Evolutionary conservation across 495 filamentous ascomycete genomes (phyloP).

Genomic region (Jackrogersella multiformis): DNA sequence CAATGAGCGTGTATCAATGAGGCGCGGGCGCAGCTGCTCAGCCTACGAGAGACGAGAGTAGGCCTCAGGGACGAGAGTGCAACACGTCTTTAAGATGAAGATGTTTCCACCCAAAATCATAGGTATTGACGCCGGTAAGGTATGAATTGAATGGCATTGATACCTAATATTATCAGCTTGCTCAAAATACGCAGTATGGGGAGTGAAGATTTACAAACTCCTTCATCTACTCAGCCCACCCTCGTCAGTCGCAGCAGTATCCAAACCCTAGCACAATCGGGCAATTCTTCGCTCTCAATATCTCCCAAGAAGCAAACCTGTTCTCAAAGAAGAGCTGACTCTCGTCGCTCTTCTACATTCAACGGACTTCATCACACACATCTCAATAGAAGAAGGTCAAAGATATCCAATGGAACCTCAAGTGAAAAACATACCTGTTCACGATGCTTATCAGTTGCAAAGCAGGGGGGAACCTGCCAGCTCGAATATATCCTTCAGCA

Average conservation of each 20-base stretch:
- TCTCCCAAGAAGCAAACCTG: background rate
- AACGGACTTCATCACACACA: background rate
- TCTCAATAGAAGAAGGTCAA: conserved; percentile 1
- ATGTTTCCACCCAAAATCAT: background rate
- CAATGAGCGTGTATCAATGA: background rate
- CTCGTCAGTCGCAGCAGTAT: conserved; percentile 10
- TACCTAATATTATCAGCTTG: background rate
- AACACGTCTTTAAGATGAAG: background rate
- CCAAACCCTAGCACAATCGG: background rate
- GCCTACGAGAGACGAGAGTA: background rate
- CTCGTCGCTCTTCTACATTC: background rate
- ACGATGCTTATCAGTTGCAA: background rate
- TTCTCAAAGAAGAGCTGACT: background rate
- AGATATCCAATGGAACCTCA: background rate
- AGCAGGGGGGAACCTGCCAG: background rate
- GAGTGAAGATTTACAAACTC: background rate
- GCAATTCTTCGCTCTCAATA: background rate
- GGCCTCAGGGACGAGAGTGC: background rate
- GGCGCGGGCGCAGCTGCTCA: conserved; percentile 12
- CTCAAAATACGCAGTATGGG: background rate
- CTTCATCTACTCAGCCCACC: conserved; percentile 7
- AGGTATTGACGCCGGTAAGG: background rate
- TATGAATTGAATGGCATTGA: background rate
- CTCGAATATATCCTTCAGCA: background rate
- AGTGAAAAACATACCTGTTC: background rate